phyloP scores from a whole-genome alignment of 2,329 filamentous ascomycete species.

The Calonectria montana region DNA sequence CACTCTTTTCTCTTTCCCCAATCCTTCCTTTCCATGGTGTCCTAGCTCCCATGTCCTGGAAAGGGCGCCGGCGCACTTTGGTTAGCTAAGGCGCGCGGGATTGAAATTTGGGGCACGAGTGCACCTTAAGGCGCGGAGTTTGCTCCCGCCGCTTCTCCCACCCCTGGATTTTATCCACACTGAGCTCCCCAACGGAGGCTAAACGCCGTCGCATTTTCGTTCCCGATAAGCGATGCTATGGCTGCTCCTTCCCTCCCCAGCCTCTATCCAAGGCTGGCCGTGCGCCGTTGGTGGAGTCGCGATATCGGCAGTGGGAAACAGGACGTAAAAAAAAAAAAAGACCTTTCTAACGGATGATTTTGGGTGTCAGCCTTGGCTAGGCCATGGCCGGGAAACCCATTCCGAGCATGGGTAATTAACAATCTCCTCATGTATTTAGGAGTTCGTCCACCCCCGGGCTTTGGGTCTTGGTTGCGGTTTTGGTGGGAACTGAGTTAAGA shows the following conservation, averaged over 20 bases:
- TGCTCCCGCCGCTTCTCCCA: neutral
- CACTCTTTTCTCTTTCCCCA: neutral
- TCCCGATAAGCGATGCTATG: constrained; percentile 9
- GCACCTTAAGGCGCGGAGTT: constrained; percentile 4
- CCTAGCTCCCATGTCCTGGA: neutral
- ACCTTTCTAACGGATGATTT: neutral
- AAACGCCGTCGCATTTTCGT: constrained; percentile 6
- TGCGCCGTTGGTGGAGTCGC: constrained; percentile 15
- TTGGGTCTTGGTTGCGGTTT: neutral
- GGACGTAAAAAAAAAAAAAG: constrained; percentile 10
- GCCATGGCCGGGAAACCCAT: neutral
- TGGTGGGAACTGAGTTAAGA: neutral
- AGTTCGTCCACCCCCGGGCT: constrained; percentile 15
- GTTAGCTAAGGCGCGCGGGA: neutral
- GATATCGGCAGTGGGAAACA: constrained; percentile 18
- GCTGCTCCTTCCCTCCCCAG: neutral
- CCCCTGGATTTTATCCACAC: neutral
- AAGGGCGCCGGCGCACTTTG: neutral
- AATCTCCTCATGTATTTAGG: constrained; percentile 32
- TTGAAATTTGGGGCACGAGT: neutral
- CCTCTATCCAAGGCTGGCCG: neutral
- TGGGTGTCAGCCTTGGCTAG: neutral
- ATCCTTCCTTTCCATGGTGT: neutral
- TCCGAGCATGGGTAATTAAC: constrained; percentile 3
- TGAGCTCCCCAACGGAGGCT: neutral